These are phyloP conservation scores for Aureobasidium sp. DNA, from an alignment of 2,329 filamentous ascomycete species.

Conservation along the genomic window DNA sequence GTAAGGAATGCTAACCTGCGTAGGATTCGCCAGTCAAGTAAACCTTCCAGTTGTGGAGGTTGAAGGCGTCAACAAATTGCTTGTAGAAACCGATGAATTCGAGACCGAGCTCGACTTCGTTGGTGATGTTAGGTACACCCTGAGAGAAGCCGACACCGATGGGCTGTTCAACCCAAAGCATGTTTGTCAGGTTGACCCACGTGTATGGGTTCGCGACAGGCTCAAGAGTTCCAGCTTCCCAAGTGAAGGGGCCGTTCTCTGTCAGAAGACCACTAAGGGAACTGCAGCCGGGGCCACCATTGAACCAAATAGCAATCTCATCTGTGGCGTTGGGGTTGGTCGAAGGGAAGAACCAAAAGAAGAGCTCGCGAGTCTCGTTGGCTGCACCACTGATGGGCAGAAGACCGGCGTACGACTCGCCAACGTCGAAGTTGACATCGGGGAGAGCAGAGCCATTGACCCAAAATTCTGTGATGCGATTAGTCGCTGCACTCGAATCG, in stretches of 20 bases:
- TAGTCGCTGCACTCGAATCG: not conserved
- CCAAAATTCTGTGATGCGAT: conserved; percentile 14
- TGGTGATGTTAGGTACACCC: conserved; percentile 23
- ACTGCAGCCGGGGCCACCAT: conserved; percentile 33
- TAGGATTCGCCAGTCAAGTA: conserved; percentile 53
- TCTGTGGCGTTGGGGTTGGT: conserved; percentile 35
- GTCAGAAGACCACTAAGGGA: conserved; percentile 36
- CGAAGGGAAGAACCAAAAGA: conserved; percentile 44
- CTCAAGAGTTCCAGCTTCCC: conserved; percentile 33
- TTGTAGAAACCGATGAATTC: conserved; percentile 39
- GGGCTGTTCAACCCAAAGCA: conserved; percentile 53
- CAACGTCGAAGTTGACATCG: conserved; percentile 37
- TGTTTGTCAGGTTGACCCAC: conserved; percentile 60
- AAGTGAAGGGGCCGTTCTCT: conserved; percentile 37
- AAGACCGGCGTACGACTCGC: conserved; percentile 33
- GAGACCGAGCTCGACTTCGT: conserved; percentile 32
- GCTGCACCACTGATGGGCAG: conserved; percentile 21
- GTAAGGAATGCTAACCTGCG: conserved; percentile 24
- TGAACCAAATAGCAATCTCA: conserved; percentile 30
- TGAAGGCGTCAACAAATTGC: conserved; percentile 45
- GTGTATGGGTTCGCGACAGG: conserved; percentile 37
- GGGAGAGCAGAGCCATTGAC: conserved; percentile 23
- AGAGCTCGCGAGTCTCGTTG: conserved; percentile 28
- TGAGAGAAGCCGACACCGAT: conserved; percentile 22
- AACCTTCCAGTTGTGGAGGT: conserved; percentile 42